These are phyloP conservation scores for Starmera amethionina DNA, from an alignment of 805 yeast species.

Conservation along the genomic window DNA sequence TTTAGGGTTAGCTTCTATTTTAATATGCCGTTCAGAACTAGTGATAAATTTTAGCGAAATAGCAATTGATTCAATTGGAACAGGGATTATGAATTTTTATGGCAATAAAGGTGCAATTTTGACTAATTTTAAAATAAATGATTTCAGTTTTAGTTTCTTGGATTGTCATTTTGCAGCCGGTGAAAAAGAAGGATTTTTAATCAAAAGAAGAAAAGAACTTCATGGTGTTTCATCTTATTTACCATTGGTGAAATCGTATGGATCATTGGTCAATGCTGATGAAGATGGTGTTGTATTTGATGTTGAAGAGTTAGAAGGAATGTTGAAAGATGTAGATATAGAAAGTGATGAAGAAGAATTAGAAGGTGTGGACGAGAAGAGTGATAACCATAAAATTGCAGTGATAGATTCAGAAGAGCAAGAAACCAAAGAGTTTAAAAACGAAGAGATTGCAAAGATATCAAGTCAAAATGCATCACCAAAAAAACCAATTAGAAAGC, in stretches of 20 bases:
- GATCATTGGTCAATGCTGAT: conserved; percentile 15
- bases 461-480: background rate
- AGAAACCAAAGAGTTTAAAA: background rate
- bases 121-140: conserved; percentile 28
- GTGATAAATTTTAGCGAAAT: conserved; percentile 29
- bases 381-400: background rate
- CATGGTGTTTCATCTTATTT: conserved; percentile 25
- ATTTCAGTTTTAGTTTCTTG: conserved; percentile 25
- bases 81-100: conserved; percentile 48
- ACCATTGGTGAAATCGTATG: conserved; percentile 10
- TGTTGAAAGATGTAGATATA: conserved; percentile 5
- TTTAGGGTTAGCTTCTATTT: conserved; percentile 40
- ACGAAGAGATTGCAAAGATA: background rate
- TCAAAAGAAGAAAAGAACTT: conserved; percentile 35
- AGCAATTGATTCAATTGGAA: conserved; percentile 36
- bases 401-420: background rate
- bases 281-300: conserved; percentile 17
- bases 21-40: conserved; percentile 26
- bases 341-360: conserved; percentile 11
- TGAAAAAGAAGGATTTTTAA: conserved; percentile 24
- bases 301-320: conserved; percentile 16
- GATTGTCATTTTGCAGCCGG: conserved; percentile 52
- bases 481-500: too few relatives aligned
- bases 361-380: background rate
- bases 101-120: conserved; percentile 55